phyloP scores from a whole-genome alignment of 306 rosid species.

The Cucurbita moschata region DNA sequence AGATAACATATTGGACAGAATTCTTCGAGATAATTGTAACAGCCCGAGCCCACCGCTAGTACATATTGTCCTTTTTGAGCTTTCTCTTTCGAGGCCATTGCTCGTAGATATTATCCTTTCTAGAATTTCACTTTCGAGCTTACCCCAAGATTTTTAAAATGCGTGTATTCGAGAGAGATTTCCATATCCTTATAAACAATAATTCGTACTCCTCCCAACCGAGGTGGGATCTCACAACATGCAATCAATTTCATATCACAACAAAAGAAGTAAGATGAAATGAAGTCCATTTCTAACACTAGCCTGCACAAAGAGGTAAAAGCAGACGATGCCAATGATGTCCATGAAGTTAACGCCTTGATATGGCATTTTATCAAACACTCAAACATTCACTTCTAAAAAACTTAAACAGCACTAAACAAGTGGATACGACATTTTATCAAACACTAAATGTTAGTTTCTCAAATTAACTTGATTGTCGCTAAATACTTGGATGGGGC shows the following conservation, averaged over 20 bases:
- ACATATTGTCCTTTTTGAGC: no score
- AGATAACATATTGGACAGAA: neutral
- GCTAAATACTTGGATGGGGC: neutral
- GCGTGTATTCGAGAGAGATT: no score
- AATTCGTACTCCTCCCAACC: no score
- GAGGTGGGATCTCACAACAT: no score
- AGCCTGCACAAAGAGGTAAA: neutral
- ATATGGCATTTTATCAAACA: neutral
- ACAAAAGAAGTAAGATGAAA: neutral
- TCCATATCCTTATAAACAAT: no score
- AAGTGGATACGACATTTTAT: neutral
- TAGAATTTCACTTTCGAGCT: no score
- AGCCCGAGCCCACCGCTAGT: no score
- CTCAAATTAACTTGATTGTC: neutral
- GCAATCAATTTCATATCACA: neutral
- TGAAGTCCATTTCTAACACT: neutral
- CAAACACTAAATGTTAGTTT: neutral
- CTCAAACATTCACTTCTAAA: neutral
- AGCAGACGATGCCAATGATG: neutral
- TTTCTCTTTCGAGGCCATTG: no score
- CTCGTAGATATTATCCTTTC: no score
- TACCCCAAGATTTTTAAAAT: no score
- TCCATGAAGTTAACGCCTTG: conserved; percentile 1
- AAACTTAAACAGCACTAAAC: neutral
- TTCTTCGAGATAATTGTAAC: neutral